phyloP scores from a whole-genome alignment of 1,139 yeast genomes.

The Protomyces lactucae-debilis region DNA sequence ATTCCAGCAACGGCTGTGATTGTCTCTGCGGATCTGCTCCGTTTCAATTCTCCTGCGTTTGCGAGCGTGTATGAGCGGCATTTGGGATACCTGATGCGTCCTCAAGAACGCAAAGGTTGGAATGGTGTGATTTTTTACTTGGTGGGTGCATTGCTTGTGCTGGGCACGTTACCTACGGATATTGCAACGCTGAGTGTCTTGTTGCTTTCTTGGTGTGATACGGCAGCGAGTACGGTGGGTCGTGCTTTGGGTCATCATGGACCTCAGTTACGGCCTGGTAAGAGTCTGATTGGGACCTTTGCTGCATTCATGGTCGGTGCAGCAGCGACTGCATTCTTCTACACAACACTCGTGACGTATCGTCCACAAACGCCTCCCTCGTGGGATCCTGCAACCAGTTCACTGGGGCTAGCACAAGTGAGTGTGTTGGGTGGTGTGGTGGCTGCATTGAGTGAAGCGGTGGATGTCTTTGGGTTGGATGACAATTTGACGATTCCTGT shows the following conservation, averaged over 20 bases:
- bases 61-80: slow-evolving; percentile 60
- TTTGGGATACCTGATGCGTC: slow-evolving; percentile 80
- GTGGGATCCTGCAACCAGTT: slow-evolving; percentile 63
- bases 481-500: slow-evolving; percentile 95
- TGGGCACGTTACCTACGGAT: slow-evolving; percentile 65
- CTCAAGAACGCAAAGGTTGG: slow-evolving; percentile 78
- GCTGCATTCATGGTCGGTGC: slow-evolving; percentile 82
- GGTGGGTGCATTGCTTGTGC: slow-evolving; percentile 47
- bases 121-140: slow-evolving; percentile 53
- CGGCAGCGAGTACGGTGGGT: slow-evolving; percentile 93
- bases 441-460: slow-evolving; percentile 81
- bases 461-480: slow-evolving; percentile 68
- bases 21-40: slow-evolving; percentile 52
- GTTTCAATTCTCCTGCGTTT: slow-evolving; percentile 58
- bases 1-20: slow-evolving; percentile 16
- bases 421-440: slow-evolving; percentile 68
- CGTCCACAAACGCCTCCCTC: slow-evolving; percentile 45
- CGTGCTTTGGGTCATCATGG: slow-evolving; percentile 77
- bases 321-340: slow-evolving; percentile 57
- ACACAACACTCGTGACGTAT: slow-evolving; percentile 64
- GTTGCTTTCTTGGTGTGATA: slow-evolving; percentile 91
- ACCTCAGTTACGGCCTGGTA: slow-evolving; percentile 65
- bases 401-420: slow-evolving; percentile 49
- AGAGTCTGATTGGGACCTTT: slow-evolving; percentile 80
- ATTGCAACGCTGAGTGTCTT: slow-evolving; percentile 69